A percentile compares a stretch with the other conserved stretches of the same genome.
phyloP scores from a whole-genome alignment of 1,139 yeast species.

The Lodderomyces elongisporus region DNA sequence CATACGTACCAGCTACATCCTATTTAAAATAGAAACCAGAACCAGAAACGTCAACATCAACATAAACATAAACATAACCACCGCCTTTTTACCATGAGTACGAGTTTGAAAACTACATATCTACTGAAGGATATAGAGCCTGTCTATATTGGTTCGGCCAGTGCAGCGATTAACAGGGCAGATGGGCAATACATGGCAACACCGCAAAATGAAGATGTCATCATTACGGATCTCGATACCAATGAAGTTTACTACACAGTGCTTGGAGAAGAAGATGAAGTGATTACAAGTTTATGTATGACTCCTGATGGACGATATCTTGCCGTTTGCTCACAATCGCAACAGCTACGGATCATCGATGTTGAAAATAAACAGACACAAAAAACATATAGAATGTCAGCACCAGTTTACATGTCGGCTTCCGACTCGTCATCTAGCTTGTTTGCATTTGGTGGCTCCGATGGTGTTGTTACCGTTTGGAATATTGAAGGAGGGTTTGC shows the following conservation, averaged over 20 bases:
- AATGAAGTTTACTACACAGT: slow-evolving; percentile 57
- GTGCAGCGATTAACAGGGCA: slow-evolving; percentile 56
- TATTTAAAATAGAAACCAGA: too few species aligned
- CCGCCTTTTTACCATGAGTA: too few species aligned
- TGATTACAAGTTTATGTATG: slow-evolving; percentile 65
- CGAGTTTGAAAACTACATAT: slow-evolving; percentile 29
- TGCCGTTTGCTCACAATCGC: slow-evolving; percentile 78
- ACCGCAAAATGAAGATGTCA: slow-evolving; percentile 68
- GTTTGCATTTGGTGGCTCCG: slow-evolving; percentile 93
- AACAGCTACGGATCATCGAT: slow-evolving; percentile 66
- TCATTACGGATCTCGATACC: slow-evolving; percentile 58
- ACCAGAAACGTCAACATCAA: too few species aligned
- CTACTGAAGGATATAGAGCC: slow-evolving; percentile 47
- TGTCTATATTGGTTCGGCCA: slow-evolving; percentile 79
- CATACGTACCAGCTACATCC: too few species aligned
- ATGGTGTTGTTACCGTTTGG: slow-evolving; percentile 89
- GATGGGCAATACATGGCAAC: slow-evolving; percentile 75
- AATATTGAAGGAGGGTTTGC: slow-evolving; percentile 84
- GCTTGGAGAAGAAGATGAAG: slow-evolving; percentile 78
- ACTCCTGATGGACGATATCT: slow-evolving; percentile 72
- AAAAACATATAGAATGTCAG: slow-evolving; percentile 55
- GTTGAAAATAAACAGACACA: slow-evolving; percentile 41
- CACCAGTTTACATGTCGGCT: slow-evolving; percentile 78
- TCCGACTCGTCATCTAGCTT: slow-evolving; percentile 79
- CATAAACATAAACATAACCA: too few species aligned